Evolutionary conservation across 805 yeast species (phyloP).

Genomic region (Schizosaccharomyces osmophilus): DNA sequence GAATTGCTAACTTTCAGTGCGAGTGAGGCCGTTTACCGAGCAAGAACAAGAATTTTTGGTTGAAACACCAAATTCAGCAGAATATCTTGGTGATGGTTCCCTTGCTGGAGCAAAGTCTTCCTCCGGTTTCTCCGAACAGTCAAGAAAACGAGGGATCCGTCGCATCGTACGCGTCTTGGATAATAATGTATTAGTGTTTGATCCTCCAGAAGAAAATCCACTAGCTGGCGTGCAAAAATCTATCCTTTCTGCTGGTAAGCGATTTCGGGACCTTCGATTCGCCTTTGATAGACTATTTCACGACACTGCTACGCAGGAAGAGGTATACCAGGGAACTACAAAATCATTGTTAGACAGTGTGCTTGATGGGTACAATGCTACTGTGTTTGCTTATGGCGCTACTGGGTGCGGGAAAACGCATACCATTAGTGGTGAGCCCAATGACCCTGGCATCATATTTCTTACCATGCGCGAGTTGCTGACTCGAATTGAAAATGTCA

Average conservation of each 20-base stretch:
- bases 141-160: not conserved
- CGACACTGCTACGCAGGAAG: conserved; percentile 2
- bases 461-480: conserved; percentile 25
- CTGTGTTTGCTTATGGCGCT: conserved; percentile 4
- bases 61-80: not conserved
- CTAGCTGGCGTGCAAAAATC: not conserved
- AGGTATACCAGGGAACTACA: not conserved
- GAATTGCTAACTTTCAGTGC: not conserved
- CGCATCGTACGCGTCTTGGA: not conserved
- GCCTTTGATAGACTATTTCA: conserved; percentile 2
- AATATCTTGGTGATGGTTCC: not conserved
- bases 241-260: not conserved
- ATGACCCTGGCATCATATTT: conserved; percentile 36
- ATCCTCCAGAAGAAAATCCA: conserved; percentile 2
- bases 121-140: not conserved
- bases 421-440: conserved; percentile 15
- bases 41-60: not conserved
- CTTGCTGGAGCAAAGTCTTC: not conserved
- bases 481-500: conserved; percentile 15
- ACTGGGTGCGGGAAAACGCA: conserved; percentile 3
- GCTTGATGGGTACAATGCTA: conserved; percentile 1
- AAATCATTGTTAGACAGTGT: conserved; percentile 1
- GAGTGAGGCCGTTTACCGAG: conserved; percentile 2
- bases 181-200: not conserved
- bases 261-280: conserved; percentile 1